Base-by-base conservation (phyloP, 1,284 basidiomycete species). In the Ceratobasidium sp. region DNA sequence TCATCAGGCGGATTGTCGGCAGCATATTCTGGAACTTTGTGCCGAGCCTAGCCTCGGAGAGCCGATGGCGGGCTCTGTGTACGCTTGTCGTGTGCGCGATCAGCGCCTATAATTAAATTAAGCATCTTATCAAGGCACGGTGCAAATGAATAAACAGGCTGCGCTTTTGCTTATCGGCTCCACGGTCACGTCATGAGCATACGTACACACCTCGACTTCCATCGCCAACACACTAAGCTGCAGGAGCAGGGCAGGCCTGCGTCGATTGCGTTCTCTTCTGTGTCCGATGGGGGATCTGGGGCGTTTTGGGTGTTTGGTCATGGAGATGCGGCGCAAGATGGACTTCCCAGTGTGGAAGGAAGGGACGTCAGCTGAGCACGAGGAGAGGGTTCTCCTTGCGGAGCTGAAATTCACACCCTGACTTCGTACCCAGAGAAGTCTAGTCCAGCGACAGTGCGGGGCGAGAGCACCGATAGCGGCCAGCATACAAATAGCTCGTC, bases 371-470 rank as follows among this genome's bases (percentile, higher is more conserved):
- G 59, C 59, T 61, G 59, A 61, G 39, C 59, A 50, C 28, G 28
- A 65, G n/a, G 26, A 10, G 23, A 50, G 9, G 32, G 26, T 64
- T 64, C 46, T 50, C 16, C 36, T 2, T 43, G 64, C 64, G 52
- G 64, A 67, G 52, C 64, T 55, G 48, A 55, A 32, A 65, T 65
- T 52, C 46, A 10, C 41, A 52, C 41, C 32, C 36, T 65, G 45
- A 8, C n/a, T 65, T 50, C 61, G n/a, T 12, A 28, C 61, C 61
- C 6, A 48, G 48, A 46, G 28, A 36, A 39, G 61, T 5, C 34
- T 65, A 65, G 61, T 32, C n/a, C n/a, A n/a, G n/a, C n/a, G n/a
- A n/a, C n/a, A n/a, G 32, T 65, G 61, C 48, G 61, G 46, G 61
- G 61, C 41, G 61, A 65, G 45, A 36, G 23, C 41, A 21, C 57